A percentile compares a stretch with the other conserved stretches of the same genome.
phyloP scores from a whole-genome alignment of 305 asterid species.

The Ajuga reptans region DNA sequence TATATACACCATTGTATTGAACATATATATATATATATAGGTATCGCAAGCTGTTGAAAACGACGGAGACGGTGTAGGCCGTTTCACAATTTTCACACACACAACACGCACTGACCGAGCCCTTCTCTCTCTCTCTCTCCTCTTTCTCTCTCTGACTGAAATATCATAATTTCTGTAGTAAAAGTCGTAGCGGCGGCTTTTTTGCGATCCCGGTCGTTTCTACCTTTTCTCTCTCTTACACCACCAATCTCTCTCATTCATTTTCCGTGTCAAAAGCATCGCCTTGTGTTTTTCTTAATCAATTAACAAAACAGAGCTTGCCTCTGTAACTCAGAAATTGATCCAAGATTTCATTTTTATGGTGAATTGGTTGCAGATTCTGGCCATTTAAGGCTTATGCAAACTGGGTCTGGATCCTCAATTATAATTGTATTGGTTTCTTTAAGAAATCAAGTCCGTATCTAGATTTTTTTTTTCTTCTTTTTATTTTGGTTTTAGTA shows the following conservation, averaged over 20 bases:
- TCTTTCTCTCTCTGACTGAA: neutral
- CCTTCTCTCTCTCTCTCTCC: neutral
- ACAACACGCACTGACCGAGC: no score
- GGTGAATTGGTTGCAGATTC: slow-evolving; percentile 19
- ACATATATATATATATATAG: neutral
- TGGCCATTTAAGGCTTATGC: slow-evolving; percentile 9
- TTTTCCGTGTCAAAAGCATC: slow-evolving; percentile 29
- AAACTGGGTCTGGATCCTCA: slow-evolving; percentile 20
- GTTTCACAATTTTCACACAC: slow-evolving; percentile 11
- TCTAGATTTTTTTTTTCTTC: slow-evolving; percentile 3
- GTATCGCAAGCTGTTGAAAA: neutral
- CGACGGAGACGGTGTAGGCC: slow-evolving; percentile 13
- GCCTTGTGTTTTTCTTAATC: slow-evolving; percentile 21
- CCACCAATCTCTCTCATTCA: slow-evolving; percentile 26
- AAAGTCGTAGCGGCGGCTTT: slow-evolving; percentile 24
- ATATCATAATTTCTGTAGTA: neutral
- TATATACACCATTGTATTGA: no score
- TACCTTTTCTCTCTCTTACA: slow-evolving; percentile 8
- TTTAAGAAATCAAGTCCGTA: slow-evolving; percentile 15
- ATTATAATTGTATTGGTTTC: slow-evolving; percentile 19
- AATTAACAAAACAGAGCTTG: slow-evolving; percentile 15
- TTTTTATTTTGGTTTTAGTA: neutral
- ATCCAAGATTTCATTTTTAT: slow-evolving; percentile 19
- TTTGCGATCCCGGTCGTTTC: slow-evolving; percentile 30
- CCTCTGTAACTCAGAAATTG: neutral